Percentiles rank a stretch among this genome's conserved stretches.
phyloP scores from a whole-genome alignment of 345 rosid genomes.

The Schrenkiella parvula region DNA sequence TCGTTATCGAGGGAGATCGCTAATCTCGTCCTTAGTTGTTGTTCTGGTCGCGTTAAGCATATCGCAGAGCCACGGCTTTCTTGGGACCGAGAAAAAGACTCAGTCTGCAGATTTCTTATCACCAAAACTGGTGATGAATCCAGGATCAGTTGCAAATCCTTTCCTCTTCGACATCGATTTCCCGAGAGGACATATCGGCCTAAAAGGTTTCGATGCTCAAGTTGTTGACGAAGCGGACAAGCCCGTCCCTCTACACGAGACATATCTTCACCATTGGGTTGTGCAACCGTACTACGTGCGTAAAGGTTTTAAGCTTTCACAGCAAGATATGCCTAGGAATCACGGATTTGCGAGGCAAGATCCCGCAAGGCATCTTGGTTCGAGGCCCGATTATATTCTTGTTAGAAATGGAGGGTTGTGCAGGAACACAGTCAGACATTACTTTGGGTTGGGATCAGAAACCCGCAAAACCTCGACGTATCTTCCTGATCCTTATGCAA shows the following conservation, averaged over 20 bases:
- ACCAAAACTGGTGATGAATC: slow-evolving; percentile 62
- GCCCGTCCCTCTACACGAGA: slow-evolving; percentile 68
- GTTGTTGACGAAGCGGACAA: slow-evolving; percentile 70
- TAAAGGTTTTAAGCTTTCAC: slow-evolving; percentile 19
- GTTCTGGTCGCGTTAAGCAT: slow-evolving; percentile 22
- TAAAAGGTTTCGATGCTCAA: slow-evolving; percentile 65
- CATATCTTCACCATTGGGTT: slow-evolving; percentile 92
- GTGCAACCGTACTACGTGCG: slow-evolving; percentile 47
- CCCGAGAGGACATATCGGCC: slow-evolving; percentile 76
- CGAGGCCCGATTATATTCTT: slow-evolving; percentile 22
- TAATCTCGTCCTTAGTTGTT: slow-evolving; percentile 24
- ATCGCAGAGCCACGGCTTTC: slow-evolving; percentile 22
- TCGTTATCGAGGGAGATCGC: background rate
- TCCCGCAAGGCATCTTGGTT: background rate
- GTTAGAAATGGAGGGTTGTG: slow-evolving; percentile 66
- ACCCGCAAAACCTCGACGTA: slow-evolving; percentile 58
- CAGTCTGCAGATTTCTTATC: slow-evolving; percentile 60
- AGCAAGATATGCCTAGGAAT: background rate
- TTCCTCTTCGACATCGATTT: slow-evolving; percentile 54
- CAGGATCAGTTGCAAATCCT: slow-evolving; percentile 68
- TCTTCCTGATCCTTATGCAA: slow-evolving; percentile 82
- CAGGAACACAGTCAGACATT: slow-evolving; percentile 44
- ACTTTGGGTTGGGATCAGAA: slow-evolving; percentile 82
- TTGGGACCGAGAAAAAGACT: slow-evolving; percentile 29
- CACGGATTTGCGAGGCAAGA: slow-evolving; percentile 22